Percentiles rank a stretch among this genome's conserved stretches.
phyloP scores from a whole-genome alignment of 441 rosid genomes.

The Adansonia rubrostipa region DNA sequence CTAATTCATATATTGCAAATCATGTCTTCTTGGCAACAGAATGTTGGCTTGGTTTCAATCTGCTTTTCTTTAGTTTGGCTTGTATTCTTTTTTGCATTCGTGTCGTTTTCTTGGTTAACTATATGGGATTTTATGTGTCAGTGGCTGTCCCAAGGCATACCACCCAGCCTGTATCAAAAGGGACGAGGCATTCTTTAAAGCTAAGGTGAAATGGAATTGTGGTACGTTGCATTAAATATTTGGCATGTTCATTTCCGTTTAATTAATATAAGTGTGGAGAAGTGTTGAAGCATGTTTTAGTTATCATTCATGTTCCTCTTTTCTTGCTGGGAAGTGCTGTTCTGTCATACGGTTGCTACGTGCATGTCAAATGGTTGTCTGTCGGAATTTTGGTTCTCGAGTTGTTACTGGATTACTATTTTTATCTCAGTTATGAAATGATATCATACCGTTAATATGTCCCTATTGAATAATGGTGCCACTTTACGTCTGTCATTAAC shows the following conservation, averaged over 20 bases:
- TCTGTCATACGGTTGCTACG: neutral
- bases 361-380: neutral
- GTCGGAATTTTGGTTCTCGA: neutral
- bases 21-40: neutral
- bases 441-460: neutral
- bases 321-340: neutral
- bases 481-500: neutral
- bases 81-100: conserved; percentile 15
- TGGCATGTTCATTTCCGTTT: neutral
- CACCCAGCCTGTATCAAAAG: conserved; percentile 96
- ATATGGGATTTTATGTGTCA: conserved; percentile 36
- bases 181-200: conserved; percentile 84
- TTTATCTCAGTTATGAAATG: conserved; percentile 5
- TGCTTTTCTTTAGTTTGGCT: conserved; percentile 1
- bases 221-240: conserved; percentile 53
- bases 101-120: conserved; percentile 28
- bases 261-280: neutral
- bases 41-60: conserved; percentile 9
- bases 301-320: conserved; percentile 3
- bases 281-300: conserved; percentile 8
- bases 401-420: conserved; percentile 14
- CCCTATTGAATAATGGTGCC: neutral
- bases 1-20: neutral
- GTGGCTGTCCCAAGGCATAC: conserved; percentile 99
- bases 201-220: conserved; percentile 96